Base-by-base conservation (phyloP, 805 yeast species). In the Teunomyces barrocoloradensis region DNA sequence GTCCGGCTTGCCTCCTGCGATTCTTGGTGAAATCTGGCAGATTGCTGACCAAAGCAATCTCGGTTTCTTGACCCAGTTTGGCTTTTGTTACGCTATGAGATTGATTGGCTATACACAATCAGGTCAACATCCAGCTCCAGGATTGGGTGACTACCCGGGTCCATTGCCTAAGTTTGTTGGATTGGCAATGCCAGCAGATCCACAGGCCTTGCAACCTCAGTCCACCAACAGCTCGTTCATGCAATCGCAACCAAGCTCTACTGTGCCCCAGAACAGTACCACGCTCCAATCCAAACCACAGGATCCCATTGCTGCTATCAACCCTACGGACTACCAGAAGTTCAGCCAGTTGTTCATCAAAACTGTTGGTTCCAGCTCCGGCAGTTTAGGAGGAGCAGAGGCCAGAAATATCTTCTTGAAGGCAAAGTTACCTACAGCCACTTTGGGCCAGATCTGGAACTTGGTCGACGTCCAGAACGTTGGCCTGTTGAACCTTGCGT, bases 1-100 rank as follows among this genome's bases (percentile, higher is more conserved):
- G 49, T 84, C 95, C 3, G 95, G 96, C 1, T 75, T 94, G 42
- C 83, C 94, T 5, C 85, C 95, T 3, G 74, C 83, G 13, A 70
- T 79, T 27, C 74, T 94, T 30, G 96, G 97, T 7, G 94, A 90
- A 66, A 84, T 94, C 53, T 94, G 99, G 99, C 91, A 87, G 64
- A 64, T 87, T 30, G 90, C 96, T n/a, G 99, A 94, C 68, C 78
- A 80, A n/a, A 84, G 82, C 49, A 89, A 89, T 69, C 77, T 82
- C 53, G 99, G 99, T 0, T 87, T 84, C 59, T 74, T 94, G 53
- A 85, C 85, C 56, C 88, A 84, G 60, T 75, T 78, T 47, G 92
- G 91, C 21, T 94, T 94, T 66, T 80, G 87, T 52, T 78, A 82
- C 45, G 96, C 97, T 17, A 78, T 94, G 81, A 80, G 99, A 63